Evolutionary conservation across 1,284 basidiomycete species (phyloP), one percentile per base, ranked within the genome.

Genomic region (Salmacisia buchloeana): DNA sequence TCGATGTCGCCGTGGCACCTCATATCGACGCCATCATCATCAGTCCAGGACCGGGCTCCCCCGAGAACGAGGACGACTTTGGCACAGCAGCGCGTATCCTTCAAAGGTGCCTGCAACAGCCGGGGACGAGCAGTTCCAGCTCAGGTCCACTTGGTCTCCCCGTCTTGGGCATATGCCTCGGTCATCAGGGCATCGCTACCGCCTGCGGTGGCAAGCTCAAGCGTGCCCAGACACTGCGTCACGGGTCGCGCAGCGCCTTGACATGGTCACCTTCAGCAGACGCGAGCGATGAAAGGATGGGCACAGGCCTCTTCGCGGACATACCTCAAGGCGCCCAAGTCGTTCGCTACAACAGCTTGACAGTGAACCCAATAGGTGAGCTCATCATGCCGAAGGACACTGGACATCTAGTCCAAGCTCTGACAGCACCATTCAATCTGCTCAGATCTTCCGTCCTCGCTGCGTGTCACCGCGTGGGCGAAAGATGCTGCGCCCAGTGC

Each of bases 91-190:
- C 65, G 33, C 61, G 66, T 2, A 59, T 78, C 29, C 67, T 79
- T 31, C 70, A 67, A 27, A 46, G 69, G 9, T 54, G 56, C 25
- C 35, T 58, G 56, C 56, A 33, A 13, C 4, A 38, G n/a, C n/a
- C n/a, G n/a, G n/a, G n/a, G n/a, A n/a, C n/a, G n/a, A n/a, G n/a
- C n/a, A n/a, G n/a, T n/a, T n/a, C n/a, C 21, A 45, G 25, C 38
- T 10, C 59, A 63, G n/a, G 57, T 43, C 3, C 62, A 69, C 13
- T 61, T 46, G 71, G 83, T 35, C 63, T 89, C 1, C 91, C 91
- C 1, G 84, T 91, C 45, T 89, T 94, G 65, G 91, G 91, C 2
- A 88, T 97, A 2, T 97, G 94, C 75, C 84, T 97, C 12, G 94
- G 94, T 0, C 85, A 94, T 61, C 94, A 97, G 79, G 94, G 92